Percentiles rank a stretch among this genome's conserved stretches.
These are phyloP conservation scores for Elsinoe australis DNA, from an alignment of 2,329 filamentous ascomycete genomes.

Conservation along the genomic window DNA sequence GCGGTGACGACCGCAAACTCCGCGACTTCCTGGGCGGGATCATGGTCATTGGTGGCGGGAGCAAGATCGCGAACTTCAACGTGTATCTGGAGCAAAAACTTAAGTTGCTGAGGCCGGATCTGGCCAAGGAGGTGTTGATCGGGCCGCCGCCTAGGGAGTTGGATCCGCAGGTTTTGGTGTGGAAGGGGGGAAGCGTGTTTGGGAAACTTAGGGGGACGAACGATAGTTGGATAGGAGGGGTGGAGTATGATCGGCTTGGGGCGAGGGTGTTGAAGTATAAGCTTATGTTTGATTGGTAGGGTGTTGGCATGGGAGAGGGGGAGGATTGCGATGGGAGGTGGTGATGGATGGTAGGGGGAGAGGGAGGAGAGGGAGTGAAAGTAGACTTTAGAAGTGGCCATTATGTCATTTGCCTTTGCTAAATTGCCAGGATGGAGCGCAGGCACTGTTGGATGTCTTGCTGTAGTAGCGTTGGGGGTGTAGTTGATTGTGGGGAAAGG, in stretches of 20 bases:
- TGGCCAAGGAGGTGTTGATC: slow-evolving; percentile 59
- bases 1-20: slow-evolving; percentile 84
- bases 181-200: slow-evolving; percentile 97
- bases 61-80: slow-evolving; percentile 72
- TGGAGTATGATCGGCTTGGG: slow-evolving; percentile 83
- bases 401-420: too few relatives aligned
- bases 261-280: slow-evolving; percentile 78
- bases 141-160: slow-evolving; percentile 76
- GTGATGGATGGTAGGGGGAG: neutral
- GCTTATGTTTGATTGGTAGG: slow-evolving; percentile 54
- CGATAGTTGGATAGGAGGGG: slow-evolving; percentile 84
- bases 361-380: neutral
- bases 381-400: too few relatives aligned
- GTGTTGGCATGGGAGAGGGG: neutral
- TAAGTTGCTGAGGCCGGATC: slow-evolving; percentile 54
- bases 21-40: slow-evolving; percentile 83
- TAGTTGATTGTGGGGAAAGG: too few relatives aligned
- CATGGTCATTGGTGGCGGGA: slow-evolving; percentile 81
- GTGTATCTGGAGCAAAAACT: slow-evolving; percentile 76
- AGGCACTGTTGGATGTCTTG: too few relatives aligned
- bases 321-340: neutral
- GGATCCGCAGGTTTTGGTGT: slow-evolving; percentile 92
- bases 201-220: slow-evolving; percentile 78
- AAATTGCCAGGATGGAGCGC: too few relatives aligned
- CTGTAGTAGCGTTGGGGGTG: too few relatives aligned